A percentile compares a stretch with the other conserved stretches of the same genome.
Evolutionary conservation across 2,329 filamentous ascomycete species (phyloP).

Genomic region (Fusarium liriodendri): DNA sequence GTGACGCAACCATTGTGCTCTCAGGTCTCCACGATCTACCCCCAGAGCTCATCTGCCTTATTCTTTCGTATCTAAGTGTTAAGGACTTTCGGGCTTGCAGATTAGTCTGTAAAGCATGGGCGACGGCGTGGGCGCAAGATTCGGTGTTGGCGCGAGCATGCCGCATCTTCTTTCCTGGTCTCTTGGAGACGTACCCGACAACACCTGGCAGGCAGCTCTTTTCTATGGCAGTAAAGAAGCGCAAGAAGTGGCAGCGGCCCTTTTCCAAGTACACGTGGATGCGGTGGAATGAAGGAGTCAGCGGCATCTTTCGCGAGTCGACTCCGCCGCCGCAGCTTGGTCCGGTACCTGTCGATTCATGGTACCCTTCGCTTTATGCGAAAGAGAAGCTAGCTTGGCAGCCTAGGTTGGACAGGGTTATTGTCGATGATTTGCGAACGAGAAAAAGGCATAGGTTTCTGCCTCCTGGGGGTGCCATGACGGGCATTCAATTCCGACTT

Average conservation of each 20-base stretch:
- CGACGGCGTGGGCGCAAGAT: constrained; percentile 37
- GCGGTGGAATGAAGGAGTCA: constrained; percentile 26
- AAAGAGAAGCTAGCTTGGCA: constrained; percentile 45
- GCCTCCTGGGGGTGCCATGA: constrained; percentile 27
- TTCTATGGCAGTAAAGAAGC: constrained; percentile 8
- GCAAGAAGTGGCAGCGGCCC: constrained; percentile 25
- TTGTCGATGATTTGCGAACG: constrained; percentile 42
- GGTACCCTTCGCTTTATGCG: constrained; percentile 34
- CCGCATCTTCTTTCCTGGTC: constrained; percentile 43
- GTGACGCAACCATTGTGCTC: constrained; percentile 24
- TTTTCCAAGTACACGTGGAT: constrained; percentile 6
- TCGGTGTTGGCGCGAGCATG: constrained; percentile 35
- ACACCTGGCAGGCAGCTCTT: constrained; percentile 19
- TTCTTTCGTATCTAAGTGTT: constrained; percentile 37
- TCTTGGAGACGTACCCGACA: constrained; percentile 32
- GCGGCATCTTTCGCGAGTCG: constrained; percentile 8
- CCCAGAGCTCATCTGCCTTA: constrained; percentile 40
- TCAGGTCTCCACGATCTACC: constrained; percentile 44
- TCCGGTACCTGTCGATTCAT: not conserved
- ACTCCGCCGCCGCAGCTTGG: not conserved
- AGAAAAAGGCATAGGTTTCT: constrained; percentile 34
- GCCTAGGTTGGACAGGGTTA: constrained; percentile 21
- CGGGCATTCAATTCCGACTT: constrained; percentile 25
- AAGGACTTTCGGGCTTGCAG: constrained; percentile 42
- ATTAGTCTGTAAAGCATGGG: constrained; percentile 44